These are phyloP conservation scores for Breynia disticha DNA, from an alignment of 441 rosid species.

Conservation along the genomic window DNA sequence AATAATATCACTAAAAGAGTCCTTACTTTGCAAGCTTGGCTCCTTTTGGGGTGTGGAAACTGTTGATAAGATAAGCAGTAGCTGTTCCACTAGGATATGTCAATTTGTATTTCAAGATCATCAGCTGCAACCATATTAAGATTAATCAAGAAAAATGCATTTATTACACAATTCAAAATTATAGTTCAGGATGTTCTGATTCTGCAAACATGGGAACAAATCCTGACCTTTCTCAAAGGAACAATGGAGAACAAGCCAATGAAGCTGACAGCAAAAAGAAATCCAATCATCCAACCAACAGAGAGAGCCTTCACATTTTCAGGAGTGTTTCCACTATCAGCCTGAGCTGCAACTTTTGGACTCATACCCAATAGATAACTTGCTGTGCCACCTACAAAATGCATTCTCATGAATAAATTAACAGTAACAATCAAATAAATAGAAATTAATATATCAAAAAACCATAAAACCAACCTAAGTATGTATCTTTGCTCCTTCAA, in stretches of 20 bases:
- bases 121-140: too few species aligned
- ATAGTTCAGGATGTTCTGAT: too few species aligned
- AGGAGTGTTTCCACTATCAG: too few species aligned
- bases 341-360: too few species aligned
- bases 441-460: too few species aligned
- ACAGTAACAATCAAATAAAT: too few species aligned
- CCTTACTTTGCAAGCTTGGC: constrained; percentile 76
- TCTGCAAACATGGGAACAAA: too few species aligned
- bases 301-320: constrained; percentile 52
- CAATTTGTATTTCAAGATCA: constrained; percentile 84
- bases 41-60: constrained; percentile 89
- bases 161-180: too few species aligned
- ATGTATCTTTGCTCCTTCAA: too few species aligned
- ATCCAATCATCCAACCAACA: constrained; percentile 66
- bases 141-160: too few species aligned
- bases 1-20: neutral
- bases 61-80: constrained; percentile 87
- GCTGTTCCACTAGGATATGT: constrained; percentile 95
- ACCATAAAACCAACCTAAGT: too few species aligned
- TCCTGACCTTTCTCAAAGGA: constrained; percentile 70
- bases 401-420: too few species aligned
- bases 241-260: constrained; percentile 88
- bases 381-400: constrained; percentile 67
- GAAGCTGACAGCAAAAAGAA: constrained; percentile 83
- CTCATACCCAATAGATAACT: constrained; percentile 91